phyloP scores from a whole-genome alignment of 2,329 filamentous ascomycete genomes.

The Scorias spongiosa region DNA sequence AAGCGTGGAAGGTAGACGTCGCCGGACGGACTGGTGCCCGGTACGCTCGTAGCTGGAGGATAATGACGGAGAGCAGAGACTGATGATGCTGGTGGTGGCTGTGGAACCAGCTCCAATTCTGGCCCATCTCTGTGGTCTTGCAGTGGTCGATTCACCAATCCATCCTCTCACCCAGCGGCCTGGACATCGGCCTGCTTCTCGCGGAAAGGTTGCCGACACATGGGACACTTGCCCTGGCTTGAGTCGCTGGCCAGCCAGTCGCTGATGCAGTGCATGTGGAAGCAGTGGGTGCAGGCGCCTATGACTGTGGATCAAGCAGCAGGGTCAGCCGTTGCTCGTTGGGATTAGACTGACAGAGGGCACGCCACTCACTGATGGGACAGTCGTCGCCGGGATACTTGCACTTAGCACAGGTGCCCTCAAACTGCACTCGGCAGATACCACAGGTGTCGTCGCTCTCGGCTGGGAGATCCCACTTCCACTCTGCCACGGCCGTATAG shows the following conservation, averaged over 20 bases:
- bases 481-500: conserved; percentile 89
- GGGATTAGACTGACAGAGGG: background rate
- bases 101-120: no score
- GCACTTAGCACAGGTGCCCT: conserved; percentile 94
- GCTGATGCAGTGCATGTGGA: conserved; percentile 95
- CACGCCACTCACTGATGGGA: conserved; percentile 54
- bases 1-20: no score
- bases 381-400: conserved; percentile 97
- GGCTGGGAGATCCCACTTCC: conserved; percentile 94
- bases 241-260: conserved; percentile 95
- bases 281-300: conserved; percentile 92
- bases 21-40: no score
- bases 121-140: no score
- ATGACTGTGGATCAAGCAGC: conserved; percentile 46
- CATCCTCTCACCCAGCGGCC: background rate
- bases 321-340: conserved; percentile 1
- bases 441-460: conserved; percentile 76
- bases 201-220: conserved; percentile 60
- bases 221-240: conserved; percentile 85
- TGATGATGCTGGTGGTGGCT: no score
- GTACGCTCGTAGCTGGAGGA: no score
- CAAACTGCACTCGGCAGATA: conserved; percentile 95
- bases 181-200: background rate
- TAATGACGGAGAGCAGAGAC: no score
- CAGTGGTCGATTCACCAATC: background rate